phyloP scores from a whole-genome alignment of 2,329 filamentous ascomycete genomes.

The Nigrograna mackinnonii region DNA sequence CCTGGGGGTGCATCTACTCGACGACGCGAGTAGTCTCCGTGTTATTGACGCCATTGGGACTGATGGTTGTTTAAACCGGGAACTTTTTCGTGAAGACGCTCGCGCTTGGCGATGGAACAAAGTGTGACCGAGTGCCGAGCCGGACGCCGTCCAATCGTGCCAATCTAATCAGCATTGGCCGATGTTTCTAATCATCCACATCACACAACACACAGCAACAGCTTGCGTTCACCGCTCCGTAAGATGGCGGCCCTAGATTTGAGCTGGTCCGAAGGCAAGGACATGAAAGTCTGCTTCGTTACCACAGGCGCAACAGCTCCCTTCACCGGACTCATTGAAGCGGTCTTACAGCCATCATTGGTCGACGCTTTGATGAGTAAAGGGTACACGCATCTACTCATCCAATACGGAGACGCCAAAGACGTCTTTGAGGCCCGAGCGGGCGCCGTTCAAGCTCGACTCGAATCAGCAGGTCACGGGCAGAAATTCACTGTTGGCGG shows the following conservation, averaged over 20 bases:
- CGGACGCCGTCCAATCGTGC: no score
- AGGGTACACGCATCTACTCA: constrained; percentile 70
- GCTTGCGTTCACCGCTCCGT: not conserved
- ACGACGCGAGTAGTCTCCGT: constrained; percentile 33
- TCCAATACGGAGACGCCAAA: constrained; percentile 79
- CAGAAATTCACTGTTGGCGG: constrained; percentile 52
- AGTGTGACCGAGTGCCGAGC: constrained; percentile 18
- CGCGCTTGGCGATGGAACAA: constrained; percentile 17
- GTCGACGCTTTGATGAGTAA: constrained; percentile 61
- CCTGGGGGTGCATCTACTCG: constrained; percentile 29
- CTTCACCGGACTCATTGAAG: constrained; percentile 72
- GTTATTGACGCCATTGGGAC: constrained; percentile 40
- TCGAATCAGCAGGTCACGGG: constrained; percentile 8
- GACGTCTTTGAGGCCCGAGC: constrained; percentile 52
- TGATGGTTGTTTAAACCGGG: constrained; percentile 16
- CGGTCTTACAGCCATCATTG: constrained; percentile 66
- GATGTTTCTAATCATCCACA: not conserved
- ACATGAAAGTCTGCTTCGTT: constrained; percentile 69
- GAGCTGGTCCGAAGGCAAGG: not conserved
- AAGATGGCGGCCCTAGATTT: no score
- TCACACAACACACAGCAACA: not conserved
- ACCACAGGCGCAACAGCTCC: constrained; percentile 91
- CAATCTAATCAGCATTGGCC: no score
- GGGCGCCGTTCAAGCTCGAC: constrained; percentile 13
- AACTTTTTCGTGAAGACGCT: constrained; percentile 34